These are phyloP conservation scores for Apiospora hydei DNA, from an alignment of 2,329 filamentous ascomycete species.

Conservation along the genomic window DNA sequence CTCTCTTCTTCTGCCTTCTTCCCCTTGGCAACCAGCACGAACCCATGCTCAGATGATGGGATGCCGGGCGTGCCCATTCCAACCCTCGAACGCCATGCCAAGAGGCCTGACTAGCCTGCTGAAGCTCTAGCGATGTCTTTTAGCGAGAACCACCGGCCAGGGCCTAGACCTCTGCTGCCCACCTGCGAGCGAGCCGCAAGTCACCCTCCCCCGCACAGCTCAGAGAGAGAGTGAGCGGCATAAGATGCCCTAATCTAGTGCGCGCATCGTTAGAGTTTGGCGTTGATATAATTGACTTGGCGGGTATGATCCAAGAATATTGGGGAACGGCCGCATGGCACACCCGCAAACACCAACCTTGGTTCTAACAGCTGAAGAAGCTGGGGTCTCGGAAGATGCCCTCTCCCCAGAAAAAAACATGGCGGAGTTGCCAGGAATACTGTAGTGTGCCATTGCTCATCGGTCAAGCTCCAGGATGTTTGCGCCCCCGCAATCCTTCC, in stretches of 20 bases:
- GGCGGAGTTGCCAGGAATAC: neutral
- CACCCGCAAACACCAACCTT: neutral
- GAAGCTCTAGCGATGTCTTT: neutral
- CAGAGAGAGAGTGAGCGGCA: neutral
- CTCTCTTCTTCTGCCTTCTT: no score
- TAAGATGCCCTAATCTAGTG: neutral
- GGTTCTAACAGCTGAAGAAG: neutral
- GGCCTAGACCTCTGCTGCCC: constrained; percentile 1
- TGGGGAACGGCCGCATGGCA: neutral
- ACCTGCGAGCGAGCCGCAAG: neutral
- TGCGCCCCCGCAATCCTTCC: neutral
- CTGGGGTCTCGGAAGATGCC: constrained; percentile 1
- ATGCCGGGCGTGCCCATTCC: constrained; percentile 4
- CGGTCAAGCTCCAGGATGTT: neutral
- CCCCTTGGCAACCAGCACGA: neutral
- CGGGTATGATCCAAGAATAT: neutral
- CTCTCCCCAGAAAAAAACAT: neutral
- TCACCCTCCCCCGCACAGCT: neutral
- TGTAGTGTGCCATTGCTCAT: neutral
- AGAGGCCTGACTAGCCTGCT: neutral
- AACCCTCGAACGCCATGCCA: constrained; percentile 19
- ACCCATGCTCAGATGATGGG: constrained; percentile 12
- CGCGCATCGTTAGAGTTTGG: constrained; percentile 6
- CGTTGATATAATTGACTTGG: neutral
- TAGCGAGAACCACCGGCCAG: neutral